These are phyloP conservation scores for Aspergillus brasiliensis DNA, from an alignment of 2,329 filamentous ascomycete species.

Conservation along the genomic window DNA sequence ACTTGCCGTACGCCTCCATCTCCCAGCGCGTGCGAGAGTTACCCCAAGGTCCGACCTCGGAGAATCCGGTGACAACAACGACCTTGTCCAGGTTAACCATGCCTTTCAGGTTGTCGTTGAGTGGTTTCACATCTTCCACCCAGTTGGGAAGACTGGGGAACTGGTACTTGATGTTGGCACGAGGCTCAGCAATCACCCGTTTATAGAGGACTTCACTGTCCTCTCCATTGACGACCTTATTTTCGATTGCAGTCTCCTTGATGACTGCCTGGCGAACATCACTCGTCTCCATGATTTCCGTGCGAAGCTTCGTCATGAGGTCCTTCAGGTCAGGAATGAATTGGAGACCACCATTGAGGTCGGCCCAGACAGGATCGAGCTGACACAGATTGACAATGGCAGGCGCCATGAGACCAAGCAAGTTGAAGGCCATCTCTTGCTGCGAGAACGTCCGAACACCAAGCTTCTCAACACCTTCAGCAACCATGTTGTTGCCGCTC, in stretches of 20 bases:
- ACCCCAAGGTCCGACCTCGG: slow-evolving; percentile 84
- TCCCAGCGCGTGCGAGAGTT: slow-evolving; percentile 98
- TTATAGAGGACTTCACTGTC: slow-evolving; percentile 90
- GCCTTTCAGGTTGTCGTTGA: slow-evolving; percentile 85
- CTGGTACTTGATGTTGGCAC: slow-evolving; percentile 97
- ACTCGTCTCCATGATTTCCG: slow-evolving; percentile 92
- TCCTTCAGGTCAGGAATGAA: slow-evolving; percentile 96
- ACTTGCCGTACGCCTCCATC: slow-evolving; percentile 96
- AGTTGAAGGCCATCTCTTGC: slow-evolving; percentile 99
- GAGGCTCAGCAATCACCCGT: slow-evolving; percentile 88
- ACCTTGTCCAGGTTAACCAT: slow-evolving; percentile 99
- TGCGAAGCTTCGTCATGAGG: slow-evolving; percentile 88
- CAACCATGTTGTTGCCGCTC: slow-evolving; percentile 96
- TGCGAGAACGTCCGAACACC: slow-evolving; percentile 98
- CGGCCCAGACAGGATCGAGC: slow-evolving; percentile 90
- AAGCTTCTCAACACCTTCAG: slow-evolving; percentile 93
- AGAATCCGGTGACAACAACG: slow-evolving; percentile 94
- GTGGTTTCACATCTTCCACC: slow-evolving; percentile 85
- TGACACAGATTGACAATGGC: slow-evolving; percentile 94
- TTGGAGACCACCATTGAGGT: slow-evolving; percentile 95
- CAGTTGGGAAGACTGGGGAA: slow-evolving; percentile 91
- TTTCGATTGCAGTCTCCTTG: slow-evolving; percentile 94
- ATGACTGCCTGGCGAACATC: slow-evolving; percentile 91
- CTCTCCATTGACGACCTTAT: slow-evolving; percentile 95
- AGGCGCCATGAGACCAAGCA: slow-evolving; percentile 93